phyloP scores from a whole-genome alignment of 805 yeast species.

The Saccharomyces jurei region DNA sequence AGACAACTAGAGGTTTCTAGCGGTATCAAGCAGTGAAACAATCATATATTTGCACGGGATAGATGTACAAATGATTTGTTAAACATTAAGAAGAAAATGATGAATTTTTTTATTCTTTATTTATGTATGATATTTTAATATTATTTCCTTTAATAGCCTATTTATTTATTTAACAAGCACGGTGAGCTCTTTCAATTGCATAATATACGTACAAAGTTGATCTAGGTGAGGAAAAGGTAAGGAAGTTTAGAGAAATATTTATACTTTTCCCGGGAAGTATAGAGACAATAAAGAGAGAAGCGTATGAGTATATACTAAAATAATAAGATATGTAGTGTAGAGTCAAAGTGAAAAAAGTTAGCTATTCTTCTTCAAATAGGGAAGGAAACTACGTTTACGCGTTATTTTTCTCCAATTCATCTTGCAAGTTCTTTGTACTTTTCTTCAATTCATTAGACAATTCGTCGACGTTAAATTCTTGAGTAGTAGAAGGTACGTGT shows the following conservation, averaged over 20 bases:
- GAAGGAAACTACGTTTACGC: background rate
- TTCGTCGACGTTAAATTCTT: slow-evolving; percentile 19
- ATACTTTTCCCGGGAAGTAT: background rate
- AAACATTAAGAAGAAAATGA: background rate
- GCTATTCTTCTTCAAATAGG: background rate
- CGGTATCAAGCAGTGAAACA: slow-evolving; percentile 35
- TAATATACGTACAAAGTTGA: background rate
- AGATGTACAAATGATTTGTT: background rate
- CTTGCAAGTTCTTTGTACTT: slow-evolving; percentile 27
- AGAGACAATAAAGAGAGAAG: background rate
- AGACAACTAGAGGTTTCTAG: slow-evolving; percentile 62
- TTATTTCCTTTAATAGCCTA: background rate
- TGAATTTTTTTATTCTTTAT: background rate
- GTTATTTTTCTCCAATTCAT: slow-evolving; percentile 27
- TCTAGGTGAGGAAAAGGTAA: background rate
- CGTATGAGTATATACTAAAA: background rate
- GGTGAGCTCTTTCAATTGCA: background rate
- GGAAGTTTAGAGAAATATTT: background rate
- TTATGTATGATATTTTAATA: background rate
- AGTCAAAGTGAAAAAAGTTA: background rate
- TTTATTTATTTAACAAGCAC: background rate
- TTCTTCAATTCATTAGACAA: slow-evolving; percentile 16
- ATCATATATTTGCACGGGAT: background rate
- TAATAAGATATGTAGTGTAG: background rate
- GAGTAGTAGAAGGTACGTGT: slow-evolving; percentile 22